Conservation (phyloP, 2,329 filamentous ascomycete genomes). For the Penicillium brevicompactum region DNA sequence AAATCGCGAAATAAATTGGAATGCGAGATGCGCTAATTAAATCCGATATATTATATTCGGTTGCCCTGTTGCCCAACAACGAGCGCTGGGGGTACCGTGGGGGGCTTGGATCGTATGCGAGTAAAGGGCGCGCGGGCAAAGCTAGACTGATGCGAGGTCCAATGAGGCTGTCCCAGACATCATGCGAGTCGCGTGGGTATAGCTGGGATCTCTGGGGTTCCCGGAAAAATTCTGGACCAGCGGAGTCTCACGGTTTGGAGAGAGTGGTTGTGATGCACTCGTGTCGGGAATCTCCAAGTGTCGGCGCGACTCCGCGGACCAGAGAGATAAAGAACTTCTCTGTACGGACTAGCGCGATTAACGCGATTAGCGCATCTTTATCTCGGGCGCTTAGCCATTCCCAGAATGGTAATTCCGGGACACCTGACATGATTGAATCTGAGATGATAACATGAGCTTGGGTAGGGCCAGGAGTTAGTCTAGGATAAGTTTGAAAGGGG, state of each 20-base stretch:
- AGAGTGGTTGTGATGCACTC: not conserved
- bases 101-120: conserved; percentile 12
- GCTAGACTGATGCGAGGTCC: conserved; percentile 18
- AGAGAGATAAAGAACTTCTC: not conserved
- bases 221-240: not conserved
- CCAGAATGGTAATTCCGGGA: too few relatives aligned
- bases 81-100: not conserved
- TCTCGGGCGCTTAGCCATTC: too few relatives aligned
- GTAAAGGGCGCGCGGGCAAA: conserved; percentile 17
- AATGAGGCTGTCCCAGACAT: conserved; percentile 17
- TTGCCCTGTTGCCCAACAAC: not conserved
- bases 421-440: too few relatives aligned
- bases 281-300: conserved; percentile 3
- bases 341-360: too few relatives aligned
- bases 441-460: too few relatives aligned
- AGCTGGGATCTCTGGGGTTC: not conserved
- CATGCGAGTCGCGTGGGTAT: conserved; percentile 14
- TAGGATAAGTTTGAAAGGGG: too few relatives aligned
- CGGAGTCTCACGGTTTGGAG: not conserved
- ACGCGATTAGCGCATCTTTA: too few relatives aligned
- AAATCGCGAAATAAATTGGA: not conserved
- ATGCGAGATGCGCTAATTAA: not conserved
- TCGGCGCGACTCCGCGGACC: conserved; percentile 7
- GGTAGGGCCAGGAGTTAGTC: too few relatives aligned
- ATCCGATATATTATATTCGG: not conserved